Conservation (phyloP, 2,329 filamentous ascomycete species). For the Mollisia scopiformis region DNA sequence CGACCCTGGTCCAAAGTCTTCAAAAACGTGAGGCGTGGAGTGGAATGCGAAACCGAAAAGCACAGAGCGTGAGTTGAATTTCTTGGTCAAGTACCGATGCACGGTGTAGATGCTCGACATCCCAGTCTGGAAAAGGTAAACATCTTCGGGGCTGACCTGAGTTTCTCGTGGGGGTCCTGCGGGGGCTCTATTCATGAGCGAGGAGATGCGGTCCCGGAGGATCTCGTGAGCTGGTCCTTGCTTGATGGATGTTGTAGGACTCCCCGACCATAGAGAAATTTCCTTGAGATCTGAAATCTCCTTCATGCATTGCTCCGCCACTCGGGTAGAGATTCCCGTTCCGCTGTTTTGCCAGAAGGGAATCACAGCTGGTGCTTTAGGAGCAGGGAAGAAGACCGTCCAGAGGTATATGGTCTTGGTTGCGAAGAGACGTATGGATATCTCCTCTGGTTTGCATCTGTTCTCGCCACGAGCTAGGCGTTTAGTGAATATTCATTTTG, state of each 20-base stretch:
- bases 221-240: conserved; percentile 39
- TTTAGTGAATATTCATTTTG: not conserved
- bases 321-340: conserved; percentile 48
- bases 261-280: conserved; percentile 22
- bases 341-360: conserved; percentile 51
- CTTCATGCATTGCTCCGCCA: conserved; percentile 47
- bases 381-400: conserved; percentile 44
- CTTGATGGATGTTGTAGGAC: conserved; percentile 42
- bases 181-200: conserved; percentile 46
- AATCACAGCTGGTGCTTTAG: conserved; percentile 41
- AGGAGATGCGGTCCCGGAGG: conserved; percentile 45
- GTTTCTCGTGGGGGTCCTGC: conserved; percentile 8
- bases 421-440: conserved; percentile 19
- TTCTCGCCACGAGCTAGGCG: conserved; percentile 10
- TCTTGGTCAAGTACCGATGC: conserved; percentile 42
- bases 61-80: conserved; percentile 41
- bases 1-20: conserved; percentile 44
- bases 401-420: conserved; percentile 42
- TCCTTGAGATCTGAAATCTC: conserved; percentile 40
- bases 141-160: conserved; percentile 41
- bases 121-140: conserved; percentile 57
- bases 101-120: conserved; percentile 55
- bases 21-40: conserved; percentile 50
- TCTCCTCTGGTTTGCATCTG: conserved; percentile 14
- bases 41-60: conserved; percentile 56